Conservation (phyloP, 768 basidiomycete species). For the Dacryopinax primogenitus region DNA sequence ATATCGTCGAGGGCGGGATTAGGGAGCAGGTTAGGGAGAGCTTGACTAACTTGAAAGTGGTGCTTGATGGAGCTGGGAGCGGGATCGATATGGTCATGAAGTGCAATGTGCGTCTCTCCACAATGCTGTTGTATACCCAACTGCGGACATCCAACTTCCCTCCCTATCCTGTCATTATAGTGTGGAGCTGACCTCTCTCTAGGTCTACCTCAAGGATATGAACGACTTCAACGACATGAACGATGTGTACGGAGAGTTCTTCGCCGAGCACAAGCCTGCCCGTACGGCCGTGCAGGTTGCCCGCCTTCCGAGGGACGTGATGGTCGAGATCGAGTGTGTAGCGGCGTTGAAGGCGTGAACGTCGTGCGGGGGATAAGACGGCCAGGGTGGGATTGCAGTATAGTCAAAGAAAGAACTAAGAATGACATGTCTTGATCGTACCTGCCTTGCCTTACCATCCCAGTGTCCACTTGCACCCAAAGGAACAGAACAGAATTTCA, state of each 20-base stretch:
- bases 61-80: slow-evolving; percentile 73
- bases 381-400: too few relatives aligned
- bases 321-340: slow-evolving; percentile 86
- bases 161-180: too few relatives aligned
- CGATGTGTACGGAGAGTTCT: slow-evolving; percentile 65
- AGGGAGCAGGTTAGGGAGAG: slow-evolving; percentile 73
- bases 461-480: not conserved
- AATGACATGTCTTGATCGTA: not conserved
- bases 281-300: slow-evolving; percentile 83
- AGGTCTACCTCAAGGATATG: slow-evolving; percentile 92
- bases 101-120: slow-evolving; percentile 58
- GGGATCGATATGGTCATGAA: slow-evolving; percentile 73
- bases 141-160: not conserved
- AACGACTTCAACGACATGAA: slow-evolving; percentile 79
- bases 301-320: slow-evolving; percentile 76
- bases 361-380: too few relatives aligned
- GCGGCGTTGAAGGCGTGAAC: slow-evolving; percentile 31
- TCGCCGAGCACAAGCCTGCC: slow-evolving; percentile 85
- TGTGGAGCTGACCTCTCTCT: not conserved
- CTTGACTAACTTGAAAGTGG: slow-evolving; percentile 69
- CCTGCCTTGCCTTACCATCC: not conserved
- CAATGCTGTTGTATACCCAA: not conserved
- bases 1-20: slow-evolving; percentile 60
- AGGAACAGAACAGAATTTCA: not conserved
- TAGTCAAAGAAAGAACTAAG: too few relatives aligned